Evolutionary conservation across 768 basidiomycete genomes (phyloP), one percentile per base, ranked within the genome.

Genomic region (Suillus subluteus): DNA sequence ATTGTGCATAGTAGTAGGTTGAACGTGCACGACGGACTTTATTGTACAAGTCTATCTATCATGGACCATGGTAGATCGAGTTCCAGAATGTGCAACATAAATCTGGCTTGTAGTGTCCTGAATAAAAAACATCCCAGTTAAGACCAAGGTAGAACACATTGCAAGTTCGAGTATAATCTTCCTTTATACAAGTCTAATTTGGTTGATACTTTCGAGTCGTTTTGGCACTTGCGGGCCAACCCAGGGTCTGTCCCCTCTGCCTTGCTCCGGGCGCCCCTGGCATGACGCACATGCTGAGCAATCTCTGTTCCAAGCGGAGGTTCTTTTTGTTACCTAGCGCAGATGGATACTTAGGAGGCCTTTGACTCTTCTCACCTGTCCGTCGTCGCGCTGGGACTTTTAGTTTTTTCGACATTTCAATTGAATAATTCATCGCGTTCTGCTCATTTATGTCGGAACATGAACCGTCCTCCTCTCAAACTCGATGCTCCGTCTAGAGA

Each of bases 1-100:
- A 76, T 50, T 18, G 2, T n/a, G 55, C 35, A 23, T 64, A 64
- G n/a, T 30, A 18, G 18, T 16, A 62, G 38, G 6, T 35, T 35
- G 35, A 35, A 35, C 35, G 18, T 7, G 32, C 12, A 43, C n/a
- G 2, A 11, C 26, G 8, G 35, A 35, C 32, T 32, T 32, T 26
- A 26, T 26, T 26, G 26, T 26, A 26, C 32, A 32, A 32, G 32
- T 32, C 3, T 32, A 32, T 32, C 32, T n/a, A 32, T 11, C 21
- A 40, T 12, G 8, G 11, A 32, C 6, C 21, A 40, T 12, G 8
- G 11, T 4, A 12, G 48, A 26, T 50, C 48, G 3, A 15, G 23
- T 50, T 23, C 5, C 48, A 50, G 32, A 32, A 32, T 32, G 18
- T 37, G 32, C 23, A 30, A 23, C 23, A 37, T 26, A 38, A 21